Conservation (phyloP, 73 alveolate species). For the Stentor coeruleus region DNA sequence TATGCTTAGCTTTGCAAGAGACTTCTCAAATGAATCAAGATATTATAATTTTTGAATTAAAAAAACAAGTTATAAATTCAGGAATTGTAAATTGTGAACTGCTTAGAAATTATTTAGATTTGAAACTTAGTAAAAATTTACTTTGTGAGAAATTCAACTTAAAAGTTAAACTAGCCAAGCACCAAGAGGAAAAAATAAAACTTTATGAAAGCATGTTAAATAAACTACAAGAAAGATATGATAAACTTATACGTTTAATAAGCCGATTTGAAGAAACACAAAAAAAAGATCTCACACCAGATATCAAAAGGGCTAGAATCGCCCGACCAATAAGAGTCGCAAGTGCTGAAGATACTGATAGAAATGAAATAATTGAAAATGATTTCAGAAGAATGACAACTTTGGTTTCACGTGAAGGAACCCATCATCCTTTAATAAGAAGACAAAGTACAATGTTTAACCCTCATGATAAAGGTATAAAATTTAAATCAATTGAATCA, state of each 20-base stretch:
- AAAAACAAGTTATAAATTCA: not conserved
- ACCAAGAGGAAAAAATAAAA: not conserved
- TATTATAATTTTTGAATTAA: constrained; percentile 1
- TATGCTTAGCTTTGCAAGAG: not conserved
- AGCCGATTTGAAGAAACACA: not conserved
- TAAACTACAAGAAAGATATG: not conserved
- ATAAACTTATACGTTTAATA: not conserved
- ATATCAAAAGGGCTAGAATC: no score
- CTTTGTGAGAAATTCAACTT: not conserved
- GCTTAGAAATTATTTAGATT: not conserved
- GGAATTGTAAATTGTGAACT: constrained; percentile 15
- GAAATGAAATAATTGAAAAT: not conserved
- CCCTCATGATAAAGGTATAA: not conserved
- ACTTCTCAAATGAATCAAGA: not conserved
- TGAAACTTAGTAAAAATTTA: not conserved
- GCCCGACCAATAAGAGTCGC: not conserved
- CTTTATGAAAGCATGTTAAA: not conserved
- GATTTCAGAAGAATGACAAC: not conserved
- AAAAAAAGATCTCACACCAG: no score
- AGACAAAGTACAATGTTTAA: not conserved
- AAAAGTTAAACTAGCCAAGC: not conserved
- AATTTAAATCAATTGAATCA: not conserved
- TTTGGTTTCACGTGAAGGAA: no score
- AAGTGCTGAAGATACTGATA: not conserved
- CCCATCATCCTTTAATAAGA: no score